Percentiles rank a stretch among this genome's conserved stretches.
These are phyloP conservation scores for Dioscorea alata DNA, from an alignment of 106 monocot genomes.

Conservation along the genomic window DNA sequence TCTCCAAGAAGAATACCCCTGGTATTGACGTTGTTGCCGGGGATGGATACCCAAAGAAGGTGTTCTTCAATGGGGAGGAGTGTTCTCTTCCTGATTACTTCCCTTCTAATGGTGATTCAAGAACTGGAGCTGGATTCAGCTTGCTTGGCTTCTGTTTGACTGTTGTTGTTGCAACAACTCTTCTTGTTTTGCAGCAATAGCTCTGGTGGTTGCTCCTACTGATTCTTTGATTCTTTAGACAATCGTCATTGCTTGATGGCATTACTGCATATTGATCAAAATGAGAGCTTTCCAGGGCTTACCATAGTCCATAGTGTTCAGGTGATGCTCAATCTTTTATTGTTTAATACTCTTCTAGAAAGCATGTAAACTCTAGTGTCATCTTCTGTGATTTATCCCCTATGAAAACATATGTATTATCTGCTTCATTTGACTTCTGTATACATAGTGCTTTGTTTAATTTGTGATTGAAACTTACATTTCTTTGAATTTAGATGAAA, in stretches of 20 bases:
- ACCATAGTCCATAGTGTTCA: not conserved
- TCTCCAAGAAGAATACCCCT: conserved; percentile 57
- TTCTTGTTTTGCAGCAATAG: conserved; percentile 23
- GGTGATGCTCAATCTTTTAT: not conserved
- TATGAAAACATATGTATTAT: too few relatives aligned
- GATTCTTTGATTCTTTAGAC: conserved; percentile 40
- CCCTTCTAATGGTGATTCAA: conserved; percentile 18
- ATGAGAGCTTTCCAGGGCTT: not conserved
- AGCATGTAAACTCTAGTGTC: too few relatives aligned
- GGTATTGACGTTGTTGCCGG: conserved; percentile 52
- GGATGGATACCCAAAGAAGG: conserved; percentile 54
- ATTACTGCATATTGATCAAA: not conserved
- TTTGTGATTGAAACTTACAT: too few relatives aligned
- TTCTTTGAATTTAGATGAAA: too few relatives aligned
- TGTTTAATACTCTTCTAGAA: too few relatives aligned
- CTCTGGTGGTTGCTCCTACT: conserved; percentile 4
- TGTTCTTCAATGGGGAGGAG: conserved; percentile 75
- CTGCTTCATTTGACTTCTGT: too few relatives aligned
- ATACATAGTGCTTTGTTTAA: too few relatives aligned
- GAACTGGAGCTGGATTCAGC: conserved; percentile 4
- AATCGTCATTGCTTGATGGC: not conserved
- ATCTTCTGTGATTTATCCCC: too few relatives aligned
- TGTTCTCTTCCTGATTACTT: conserved; percentile 48
- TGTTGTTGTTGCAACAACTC: conserved; percentile 3
- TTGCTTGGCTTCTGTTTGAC: conserved; percentile 6